Percentiles rank a stretch among this genome's conserved stretches.
Evolutionary conservation across 495 filamentous ascomycete genomes (phyloP).

Genomic region (Friedmanniomyces endolithicus): DNA sequence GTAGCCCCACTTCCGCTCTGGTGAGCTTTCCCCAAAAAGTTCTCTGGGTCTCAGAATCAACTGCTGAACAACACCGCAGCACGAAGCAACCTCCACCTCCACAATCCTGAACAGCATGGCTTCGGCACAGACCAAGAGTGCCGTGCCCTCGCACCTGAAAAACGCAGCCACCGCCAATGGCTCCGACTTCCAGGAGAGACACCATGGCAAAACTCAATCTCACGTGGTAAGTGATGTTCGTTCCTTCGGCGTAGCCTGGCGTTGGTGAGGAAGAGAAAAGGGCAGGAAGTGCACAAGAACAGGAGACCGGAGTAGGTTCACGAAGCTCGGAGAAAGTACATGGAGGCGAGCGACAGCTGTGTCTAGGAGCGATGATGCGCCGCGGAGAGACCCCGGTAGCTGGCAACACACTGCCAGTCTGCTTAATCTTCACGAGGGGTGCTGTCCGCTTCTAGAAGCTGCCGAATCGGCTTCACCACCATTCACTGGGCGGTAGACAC

Average conservation of each 20-base stretch:
- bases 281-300: too few species aligned
- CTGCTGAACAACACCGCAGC: not conserved
- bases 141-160: constrained; percentile 72
- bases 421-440: too few species aligned
- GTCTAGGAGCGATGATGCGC: not conserved
- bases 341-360: too few species aligned
- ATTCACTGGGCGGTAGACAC: too few species aligned
- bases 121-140: constrained; percentile 37
- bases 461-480: too few species aligned
- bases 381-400: not conserved
- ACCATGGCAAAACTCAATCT: constrained; percentile 89
- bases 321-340: not conserved
- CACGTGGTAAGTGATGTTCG: constrained; percentile 67
- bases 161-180: constrained; percentile 41
- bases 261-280: too few species aligned
- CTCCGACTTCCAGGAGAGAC: constrained; percentile 46
- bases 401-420: too few species aligned
- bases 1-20: not conserved
- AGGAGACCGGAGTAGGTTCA: not conserved
- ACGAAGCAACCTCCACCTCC: not conserved
- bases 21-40: not conserved
- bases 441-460: too few species aligned
- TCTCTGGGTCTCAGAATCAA: not conserved
- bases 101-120: not conserved
- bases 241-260: not conserved